Conservation (phyloP, 1,284 basidiomycete genomes). For the Trametes pubescens region DNA sequence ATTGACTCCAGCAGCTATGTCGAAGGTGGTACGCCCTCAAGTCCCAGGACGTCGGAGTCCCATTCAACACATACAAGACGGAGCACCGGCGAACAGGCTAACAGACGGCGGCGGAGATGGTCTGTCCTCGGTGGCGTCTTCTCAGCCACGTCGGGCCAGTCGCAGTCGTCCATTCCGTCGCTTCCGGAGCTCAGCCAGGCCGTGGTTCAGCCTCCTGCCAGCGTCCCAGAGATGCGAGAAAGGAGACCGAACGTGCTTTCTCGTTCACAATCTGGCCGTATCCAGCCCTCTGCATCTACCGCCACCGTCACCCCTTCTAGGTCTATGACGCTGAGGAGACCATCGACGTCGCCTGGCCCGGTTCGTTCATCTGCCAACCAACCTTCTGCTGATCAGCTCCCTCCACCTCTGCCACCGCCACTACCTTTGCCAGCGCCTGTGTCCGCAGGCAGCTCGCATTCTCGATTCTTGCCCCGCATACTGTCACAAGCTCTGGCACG, state of each 20-base stretch:
- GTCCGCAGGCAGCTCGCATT: conserved; percentile 50
- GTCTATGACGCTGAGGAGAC: conserved; percentile 28
- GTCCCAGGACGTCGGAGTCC: conserved; percentile 58
- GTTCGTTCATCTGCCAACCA: conserved; percentile 29
- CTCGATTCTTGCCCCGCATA: conserved; percentile 75
- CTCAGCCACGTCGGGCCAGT: conserved; percentile 34
- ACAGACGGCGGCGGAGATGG: conserved; percentile 60
- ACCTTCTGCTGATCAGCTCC: conserved; percentile 11
- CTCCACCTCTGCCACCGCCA: conserved; percentile 38
- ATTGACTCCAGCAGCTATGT: conserved; percentile 48
- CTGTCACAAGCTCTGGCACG: conserved; percentile 71
- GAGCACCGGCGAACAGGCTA: conserved; percentile 42
- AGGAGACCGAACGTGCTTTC: conserved; percentile 32
- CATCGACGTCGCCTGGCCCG: conserved; percentile 39
- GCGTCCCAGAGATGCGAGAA: conserved; percentile 35
- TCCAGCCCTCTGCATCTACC: conserved; percentile 25
- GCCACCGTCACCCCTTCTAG: conserved; percentile 28
- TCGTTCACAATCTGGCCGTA: conserved; percentile 40
- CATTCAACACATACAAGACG: conserved; percentile 43
- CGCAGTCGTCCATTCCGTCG: conserved; percentile 38
- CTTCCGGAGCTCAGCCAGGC: conserved; percentile 31
- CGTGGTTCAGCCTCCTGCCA: conserved; percentile 39
- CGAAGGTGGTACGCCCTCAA: conserved; percentile 54
- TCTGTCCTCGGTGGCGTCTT: conserved; percentile 60
- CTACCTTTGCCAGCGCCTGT: conserved; percentile 32